Evolutionary conservation across 2,329 filamentous ascomycete species (phyloP), one percentile per base, ranked within the genome.

Genomic region (Dendryphion nanum): DNA sequence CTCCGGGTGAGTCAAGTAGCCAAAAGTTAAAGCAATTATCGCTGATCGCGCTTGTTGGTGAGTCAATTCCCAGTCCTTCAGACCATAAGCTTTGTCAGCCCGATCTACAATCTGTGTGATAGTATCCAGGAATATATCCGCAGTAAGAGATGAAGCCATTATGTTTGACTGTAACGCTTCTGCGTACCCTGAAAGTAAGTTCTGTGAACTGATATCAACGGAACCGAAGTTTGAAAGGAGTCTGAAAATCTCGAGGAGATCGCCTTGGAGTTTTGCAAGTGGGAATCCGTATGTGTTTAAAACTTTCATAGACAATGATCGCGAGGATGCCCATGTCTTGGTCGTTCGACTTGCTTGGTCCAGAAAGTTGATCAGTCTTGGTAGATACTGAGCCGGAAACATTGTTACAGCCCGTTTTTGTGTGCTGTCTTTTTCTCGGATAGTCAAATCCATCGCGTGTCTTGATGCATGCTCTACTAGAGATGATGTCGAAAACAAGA

Each of bases 371-470:
- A 64, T 53, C n/a, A 64, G 38, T 0, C 61, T 51, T 1, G 61
- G 61, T 0, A 64, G 44, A 23, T 64, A 64, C 18, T 63, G 59
- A 1, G 59, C 59, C 1, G 61, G 61, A 18, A 64, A 64, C 38
- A 64, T 50, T 8, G 63, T 53, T 0, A 18, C 33, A 2, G 57
- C 54, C 16, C 59, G 44, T 28, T 51, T 61, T 39, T 55, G 46
- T 5, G 34, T 42, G 30, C 53, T 60, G 19, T 50, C 46, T 38
- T 61, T 57, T 28, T 63, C 59, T 1, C 57, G 45, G 5, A 64
- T 40, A 1, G 47, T 49, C 3, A 64, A 16, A 3, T 63, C 57
- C 16, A 64, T 42, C 0, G 57, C 59, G 19, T 63, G 57, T 5
- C 37, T 39, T 5, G 30, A 49, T 2, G 40, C 38, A 2, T 24